These are phyloP conservation scores for Prunus yedoensis DNA, from an alignment of 331 rosid genomes.

Conservation along the genomic window DNA sequence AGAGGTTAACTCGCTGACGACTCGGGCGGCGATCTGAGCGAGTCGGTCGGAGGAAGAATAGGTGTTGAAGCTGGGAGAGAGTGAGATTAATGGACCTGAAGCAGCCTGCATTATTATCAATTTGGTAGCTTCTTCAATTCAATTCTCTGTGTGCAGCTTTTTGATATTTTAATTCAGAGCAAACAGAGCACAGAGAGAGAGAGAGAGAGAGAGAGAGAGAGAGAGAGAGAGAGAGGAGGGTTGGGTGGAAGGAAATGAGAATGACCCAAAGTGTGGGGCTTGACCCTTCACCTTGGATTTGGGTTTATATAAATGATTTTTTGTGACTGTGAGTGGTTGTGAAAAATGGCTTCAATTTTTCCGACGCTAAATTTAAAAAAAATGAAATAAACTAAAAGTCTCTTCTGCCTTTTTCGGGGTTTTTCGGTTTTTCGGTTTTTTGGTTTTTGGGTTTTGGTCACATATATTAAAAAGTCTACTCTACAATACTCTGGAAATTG, in stretches of 20 bases:
- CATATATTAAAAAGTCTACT: background rate
- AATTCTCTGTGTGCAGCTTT: background rate
- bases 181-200: background rate
- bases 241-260: slow-evolving; percentile 40
- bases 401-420: too few relatives aligned
- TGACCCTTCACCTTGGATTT: background rate
- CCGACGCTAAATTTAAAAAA: too few relatives aligned
- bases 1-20: slow-evolving; percentile 42
- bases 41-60: slow-evolving; percentile 53
- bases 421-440: too few relatives aligned
- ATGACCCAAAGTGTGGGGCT: slow-evolving; percentile 34
- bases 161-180: background rate
- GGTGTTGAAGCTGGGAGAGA: slow-evolving; percentile 67
- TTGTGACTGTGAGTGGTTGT: slow-evolving; percentile 18
- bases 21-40: slow-evolving; percentile 69
- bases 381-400: too few relatives aligned
- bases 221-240: background rate
- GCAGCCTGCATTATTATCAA: slow-evolving; percentile 34
- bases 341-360: background rate
- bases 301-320: background rate
- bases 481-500: too few relatives aligned
- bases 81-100: slow-evolving; percentile 32
- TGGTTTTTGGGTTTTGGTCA: too few relatives aligned
- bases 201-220: background rate
- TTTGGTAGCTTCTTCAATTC: background rate